Base-by-base conservation (phyloP, 345 rosid species). In the Diplotaxis tenuifolia region DNA sequence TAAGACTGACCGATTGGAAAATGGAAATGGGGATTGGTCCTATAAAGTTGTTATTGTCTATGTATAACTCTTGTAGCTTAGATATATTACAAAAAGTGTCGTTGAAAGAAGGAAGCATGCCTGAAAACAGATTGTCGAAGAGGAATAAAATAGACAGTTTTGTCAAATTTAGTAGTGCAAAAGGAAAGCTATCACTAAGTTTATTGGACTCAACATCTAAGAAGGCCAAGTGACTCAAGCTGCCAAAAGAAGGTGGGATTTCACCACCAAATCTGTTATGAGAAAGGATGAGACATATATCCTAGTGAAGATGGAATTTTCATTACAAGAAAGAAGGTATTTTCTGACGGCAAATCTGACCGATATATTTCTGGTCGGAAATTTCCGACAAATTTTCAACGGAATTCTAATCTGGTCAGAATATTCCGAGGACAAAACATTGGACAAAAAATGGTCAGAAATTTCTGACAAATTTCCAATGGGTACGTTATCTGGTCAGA, bases 1-100 rank as follows among this genome's bases (percentile, higher is more conserved):
- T 4, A 10, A 72, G 76, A 10, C n/a, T 72, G 14, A 9, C 20
- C 7, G 36, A 36, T 52, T 72, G 54, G 40, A 47, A 36, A 18
- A 72, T 53, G 6, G 78, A 79, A 2, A 0, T 14, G 0, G 75
- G 81, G 7, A 77, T 65, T 3, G 23, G 62, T 1, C 79, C 83
- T 45, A 1, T 34, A 0, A 84, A 79, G 18, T 54, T 68, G 59
- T 80, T 84, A 23, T 64, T 1, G 19, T 29, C 6, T 25, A 73
- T 7, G 29, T 0, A 0, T 36, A 72, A 25, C 2, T 4, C 1
- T 15, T 0, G 0, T 52, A 72, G 20, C 3, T 54, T 49, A 15
- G 78, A 19, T 42, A 36, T n/a, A n/a, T n/a, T 56, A n/a, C 59
- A 64, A 65, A 73, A 23, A 1, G 42, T 10, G 7, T 9, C 47